phyloP scores from a whole-genome alignment of 169 alveolate species.

The Plasmodium cynomolgi region DNA sequence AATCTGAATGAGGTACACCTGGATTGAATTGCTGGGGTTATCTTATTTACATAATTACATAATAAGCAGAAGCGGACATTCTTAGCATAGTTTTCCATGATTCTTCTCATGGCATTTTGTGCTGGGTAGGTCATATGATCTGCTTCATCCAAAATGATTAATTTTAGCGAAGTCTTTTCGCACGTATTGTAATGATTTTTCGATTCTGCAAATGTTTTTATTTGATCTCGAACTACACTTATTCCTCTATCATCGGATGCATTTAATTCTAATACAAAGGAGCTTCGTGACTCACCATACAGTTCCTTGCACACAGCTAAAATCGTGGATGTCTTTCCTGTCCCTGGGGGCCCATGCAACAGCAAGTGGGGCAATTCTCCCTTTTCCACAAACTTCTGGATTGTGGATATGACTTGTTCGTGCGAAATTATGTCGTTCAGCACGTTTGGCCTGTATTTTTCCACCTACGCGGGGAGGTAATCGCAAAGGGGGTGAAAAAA shows the following conservation, averaged over 20 bases:
- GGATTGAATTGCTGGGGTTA: slow-evolving; percentile 97
- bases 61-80: slow-evolving; percentile 97
- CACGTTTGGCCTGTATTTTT: slow-evolving; percentile 96
- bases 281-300: slow-evolving; percentile 89
- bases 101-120: slow-evolving; percentile 97
- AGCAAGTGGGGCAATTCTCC: slow-evolving; percentile 97
- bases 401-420: slow-evolving; percentile 92
- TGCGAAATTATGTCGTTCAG: slow-evolving; percentile 95
- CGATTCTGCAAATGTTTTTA: slow-evolving; percentile 94
- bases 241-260: slow-evolving; percentile 99
- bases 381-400: slow-evolving; percentile 91
- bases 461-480: slow-evolving; percentile 87
- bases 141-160: slow-evolving; percentile 98
- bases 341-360: slow-evolving; percentile 98
- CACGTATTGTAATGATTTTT: slow-evolving; percentile 80
- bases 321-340: slow-evolving; percentile 95
- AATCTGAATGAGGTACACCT: slow-evolving; percentile 97
- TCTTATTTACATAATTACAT: slow-evolving; percentile 97
- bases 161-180: slow-evolving; percentile 84
- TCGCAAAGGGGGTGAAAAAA: slow-evolving; percentile 48
- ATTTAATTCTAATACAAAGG: slow-evolving; percentile 93
- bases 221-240: slow-evolving; percentile 96
- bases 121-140: slow-evolving; percentile 98
- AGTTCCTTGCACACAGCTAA: slow-evolving; percentile 94
- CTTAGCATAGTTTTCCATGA: slow-evolving; percentile 97